Evolutionary conservation across 2,329 filamentous ascomycete genomes (phyloP), one percentile per base, ranked within the genome.

Genomic region (Colletotrichum endophyticum): DNA sequence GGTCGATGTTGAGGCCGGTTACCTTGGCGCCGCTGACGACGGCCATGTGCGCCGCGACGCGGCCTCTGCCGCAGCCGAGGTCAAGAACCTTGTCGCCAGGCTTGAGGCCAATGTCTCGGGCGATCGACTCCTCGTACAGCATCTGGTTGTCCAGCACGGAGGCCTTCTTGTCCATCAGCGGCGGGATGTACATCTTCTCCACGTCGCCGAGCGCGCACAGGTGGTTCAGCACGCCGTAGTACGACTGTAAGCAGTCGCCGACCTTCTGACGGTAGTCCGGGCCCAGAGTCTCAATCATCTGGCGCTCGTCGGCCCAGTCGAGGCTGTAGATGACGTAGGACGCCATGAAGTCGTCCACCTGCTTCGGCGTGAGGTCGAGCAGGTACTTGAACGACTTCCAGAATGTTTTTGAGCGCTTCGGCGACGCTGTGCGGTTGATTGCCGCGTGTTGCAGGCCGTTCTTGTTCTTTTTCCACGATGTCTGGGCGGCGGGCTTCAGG

Each of bases 181-280:
- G 89, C 15, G 89, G 89, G 71, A 90, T 90, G 80, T 90, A 91
- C 89, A 91, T 91, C 82, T 90, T 90, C 80, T 90, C 89, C n/a
- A 90, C 88, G 59, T 89, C 88, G 39, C 89, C 89, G 13, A 90
- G 85, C 30, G 88, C 89, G 80, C 89, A 91, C 13, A 91, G 85
- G 73, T 90, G 89, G 79, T 91, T 90, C 36, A 90, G 82, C 16
- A 90, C 88, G 34, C 88, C 88, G 76, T 91, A 91, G 80, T 91
- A 91, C 13, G 88, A 81, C 67, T 86, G 85, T 69, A 91, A 85
- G 73, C 88, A 89, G 76, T 88, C 87, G 72, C 89, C 89, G 16
- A 90, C 88, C 56, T 86, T 87, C 56, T 87, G 80, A 79, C 87
- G 87, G 80, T 90, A 91, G 76, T 89, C 82, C 4, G 86, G 84